Base-by-base conservation (phyloP, 371 early-diverging fungal genomes). In the Blakeslea trispora region DNA sequence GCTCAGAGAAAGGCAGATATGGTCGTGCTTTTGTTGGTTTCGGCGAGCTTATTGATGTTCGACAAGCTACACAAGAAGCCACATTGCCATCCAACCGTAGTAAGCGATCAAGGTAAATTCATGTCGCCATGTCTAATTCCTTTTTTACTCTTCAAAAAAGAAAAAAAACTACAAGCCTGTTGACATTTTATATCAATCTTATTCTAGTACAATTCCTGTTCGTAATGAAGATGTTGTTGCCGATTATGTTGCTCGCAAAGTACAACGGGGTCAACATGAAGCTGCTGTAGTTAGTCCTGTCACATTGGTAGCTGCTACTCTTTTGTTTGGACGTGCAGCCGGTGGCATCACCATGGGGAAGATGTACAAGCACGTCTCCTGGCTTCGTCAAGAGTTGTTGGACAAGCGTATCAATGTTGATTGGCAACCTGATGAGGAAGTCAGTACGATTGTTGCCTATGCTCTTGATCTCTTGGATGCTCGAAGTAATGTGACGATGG, bases 381-480 rank as follows among this genome's bases (percentile, higher is more conserved):
- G 79, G 76, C 56, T 75, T 23, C 62, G 69, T 22, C 57, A 66
- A 17, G 71, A 75, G 21, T 15, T 78, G 1, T 23, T 50, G 0
- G 55, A 64, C 13, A 75, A 68, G 37, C 43, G 53, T 2, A 63
- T 75, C 18, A 53, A 50, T 13, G 32, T 79, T 9, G 80, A 79
- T 28, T 79, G 80, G 80, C 68, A 79, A 51, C 70, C 66, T 0
- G 72, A 68, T 58, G 80, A 79, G 47, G 80, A 79, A 55, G 66
- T 69, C 0, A 53, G 63, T 18, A 53, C 69, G 1, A 60, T 79
- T 46, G 69, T 79, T 1, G 52, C 71, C 0, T 79, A 76, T 46
- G 43, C 77, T 3, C 37, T 79, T 5, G 46, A 70, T 17, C 46
- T 79, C 1, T 46, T 79, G 53, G 80, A 79, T 31, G 62, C 66